Evolutionary conservation across 495 filamentous ascomycete species (phyloP).

Genomic region (Aspergillus sclerotioniger): DNA sequence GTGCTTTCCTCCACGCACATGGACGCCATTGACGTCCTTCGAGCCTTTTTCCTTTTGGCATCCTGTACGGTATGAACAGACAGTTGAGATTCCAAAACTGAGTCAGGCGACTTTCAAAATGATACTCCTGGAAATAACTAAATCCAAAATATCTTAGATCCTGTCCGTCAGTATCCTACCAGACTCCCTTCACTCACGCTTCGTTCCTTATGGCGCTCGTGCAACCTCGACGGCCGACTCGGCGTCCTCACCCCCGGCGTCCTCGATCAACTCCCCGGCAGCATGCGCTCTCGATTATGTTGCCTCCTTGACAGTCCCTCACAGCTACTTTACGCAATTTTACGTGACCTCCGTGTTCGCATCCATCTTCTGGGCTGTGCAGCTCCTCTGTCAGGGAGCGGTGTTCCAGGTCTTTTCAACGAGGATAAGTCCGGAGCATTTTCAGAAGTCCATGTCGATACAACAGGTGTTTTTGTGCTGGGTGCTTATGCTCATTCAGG

Average conservation of each 20-base stretch:
- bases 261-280: conserved; percentile 7
- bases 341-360: conserved; percentile 70
- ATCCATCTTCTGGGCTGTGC: conserved; percentile 73
- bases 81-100: background rate
- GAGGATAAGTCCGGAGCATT: conserved; percentile 36
- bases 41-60: conserved; percentile 45
- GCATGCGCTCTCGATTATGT: conserved; percentile 49
- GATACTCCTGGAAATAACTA: conserved; percentile 13
- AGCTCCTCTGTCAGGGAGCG: conserved; percentile 59
- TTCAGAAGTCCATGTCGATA: conserved; percentile 53
- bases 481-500: conserved; percentile 72
- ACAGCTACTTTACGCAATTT: conserved; percentile 84
- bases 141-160: conserved; percentile 43
- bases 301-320: conserved; percentile 65
- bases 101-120: conserved; percentile 3
- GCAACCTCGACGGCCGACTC: conserved; percentile 32
- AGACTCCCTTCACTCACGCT: conserved; percentile 51
- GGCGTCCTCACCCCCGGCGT: conserved; percentile 7
- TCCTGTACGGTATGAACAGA: conserved; percentile 45
- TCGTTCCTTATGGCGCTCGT: conserved; percentile 59
- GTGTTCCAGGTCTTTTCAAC: conserved; percentile 41
- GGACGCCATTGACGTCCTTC: conserved; percentile 43
- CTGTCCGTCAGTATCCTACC: conserved; percentile 46
- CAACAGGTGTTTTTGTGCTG: conserved; percentile 67
- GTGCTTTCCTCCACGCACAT: conserved; percentile 30